These are phyloP conservation scores for Cyclotella kingstonii DNA, from an alignment of 108 stramenopile species.

Conservation along the genomic window DNA sequence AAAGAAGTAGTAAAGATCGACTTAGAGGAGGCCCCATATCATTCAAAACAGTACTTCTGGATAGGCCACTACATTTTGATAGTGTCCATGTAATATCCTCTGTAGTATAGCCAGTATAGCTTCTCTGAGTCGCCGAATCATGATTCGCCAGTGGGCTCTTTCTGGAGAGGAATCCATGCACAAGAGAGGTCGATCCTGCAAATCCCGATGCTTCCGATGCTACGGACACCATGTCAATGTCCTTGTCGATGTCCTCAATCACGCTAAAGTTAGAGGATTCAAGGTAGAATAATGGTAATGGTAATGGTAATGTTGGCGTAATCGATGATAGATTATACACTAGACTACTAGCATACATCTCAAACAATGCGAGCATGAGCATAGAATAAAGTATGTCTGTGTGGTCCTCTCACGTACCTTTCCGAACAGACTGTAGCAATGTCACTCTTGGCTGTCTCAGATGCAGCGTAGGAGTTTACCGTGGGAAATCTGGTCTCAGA, in stretches of 20 bases:
- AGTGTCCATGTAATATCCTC: conserved; percentile 1
- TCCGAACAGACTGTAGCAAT: conserved; percentile 57
- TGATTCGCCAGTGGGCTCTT: no score
- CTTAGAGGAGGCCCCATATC: conserved; percentile 64
- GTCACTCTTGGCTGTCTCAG: conserved; percentile 58
- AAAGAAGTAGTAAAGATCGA: conserved; percentile 35
- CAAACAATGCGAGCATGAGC: not conserved
- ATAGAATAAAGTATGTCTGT: not conserved
- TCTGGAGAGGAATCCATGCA: not conserved
- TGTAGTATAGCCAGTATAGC: not conserved
- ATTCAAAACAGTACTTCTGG: conserved; percentile 15
- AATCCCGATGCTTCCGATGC: conserved; percentile 23
- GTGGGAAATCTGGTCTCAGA: conserved; percentile 32
- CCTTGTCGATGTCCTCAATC: conserved; percentile 54
- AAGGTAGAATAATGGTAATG: not conserved
- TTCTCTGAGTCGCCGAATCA: not conserved
- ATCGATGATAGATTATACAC: not conserved
- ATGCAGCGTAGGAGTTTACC: conserved; percentile 30
- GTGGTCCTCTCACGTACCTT: not conserved
- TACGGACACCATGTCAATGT: conserved; percentile 45
- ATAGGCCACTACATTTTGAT: no score
- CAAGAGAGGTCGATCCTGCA: not conserved
- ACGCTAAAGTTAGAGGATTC: conserved; percentile 16
- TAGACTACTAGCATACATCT: not conserved
- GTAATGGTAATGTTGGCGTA: not conserved